Conservation (phyloP, 75 land plant genomes). For the Cryptomeria japonica region DNA sequence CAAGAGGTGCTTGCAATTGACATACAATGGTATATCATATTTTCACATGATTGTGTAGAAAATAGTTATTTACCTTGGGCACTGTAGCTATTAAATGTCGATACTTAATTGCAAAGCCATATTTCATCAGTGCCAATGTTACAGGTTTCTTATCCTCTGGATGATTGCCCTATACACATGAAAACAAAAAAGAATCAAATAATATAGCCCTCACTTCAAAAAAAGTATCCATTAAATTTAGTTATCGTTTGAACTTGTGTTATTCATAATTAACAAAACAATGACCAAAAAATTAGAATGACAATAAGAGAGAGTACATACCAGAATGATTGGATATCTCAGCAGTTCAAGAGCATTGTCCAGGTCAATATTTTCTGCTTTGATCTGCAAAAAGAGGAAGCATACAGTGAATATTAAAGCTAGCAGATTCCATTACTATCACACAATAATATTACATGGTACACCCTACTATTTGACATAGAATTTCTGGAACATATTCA, state of each 20-base stretch:
- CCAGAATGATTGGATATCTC: constrained; percentile 52
- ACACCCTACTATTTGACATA: not conserved
- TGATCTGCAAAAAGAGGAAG: constrained; percentile 30
- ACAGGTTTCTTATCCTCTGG: constrained; percentile 53
- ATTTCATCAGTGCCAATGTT: constrained; percentile 28
- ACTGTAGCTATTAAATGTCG: constrained; percentile 38
- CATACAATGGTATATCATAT: not conserved
- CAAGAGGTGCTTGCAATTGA: not conserved
- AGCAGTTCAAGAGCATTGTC: constrained; percentile 57
- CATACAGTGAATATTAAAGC: not conserved
- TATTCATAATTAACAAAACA: not conserved
- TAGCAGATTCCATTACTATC: not conserved
- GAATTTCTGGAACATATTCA: not conserved
- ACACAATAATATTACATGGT: not conserved
- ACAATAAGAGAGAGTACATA: constrained; percentile 4
- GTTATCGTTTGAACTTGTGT: not conserved
- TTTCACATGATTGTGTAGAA: not conserved
- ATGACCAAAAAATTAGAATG: not conserved
- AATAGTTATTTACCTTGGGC: constrained; percentile 43
- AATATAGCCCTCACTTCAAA: not conserved
- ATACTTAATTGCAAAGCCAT: constrained; percentile 45
- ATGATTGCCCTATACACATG: constrained; percentile 48
- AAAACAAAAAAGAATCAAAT: not conserved
- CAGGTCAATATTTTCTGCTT: constrained; percentile 40
- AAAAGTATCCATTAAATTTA: not conserved